A percentile compares a stretch with the other conserved stretches of the same genome.
Conservation (phyloP, 2,329 filamentous ascomycete species). For the Seiridium cupressi region DNA sequence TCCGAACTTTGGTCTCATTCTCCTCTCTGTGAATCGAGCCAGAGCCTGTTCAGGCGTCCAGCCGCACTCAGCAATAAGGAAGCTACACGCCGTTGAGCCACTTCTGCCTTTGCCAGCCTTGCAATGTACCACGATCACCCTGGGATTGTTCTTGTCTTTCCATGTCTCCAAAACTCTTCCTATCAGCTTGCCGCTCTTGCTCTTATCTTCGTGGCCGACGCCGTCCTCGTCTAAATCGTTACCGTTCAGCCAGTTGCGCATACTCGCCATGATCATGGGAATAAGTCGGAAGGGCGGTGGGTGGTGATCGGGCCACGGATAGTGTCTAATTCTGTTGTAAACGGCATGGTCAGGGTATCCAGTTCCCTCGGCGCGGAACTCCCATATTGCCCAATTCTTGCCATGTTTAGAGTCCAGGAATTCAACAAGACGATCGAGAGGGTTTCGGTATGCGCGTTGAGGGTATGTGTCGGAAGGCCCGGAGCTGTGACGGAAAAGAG, state of each 20-base stretch:
- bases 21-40: slow-evolving; percentile 67
- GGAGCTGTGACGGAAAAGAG: slow-evolving; percentile 61
- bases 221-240: slow-evolving; percentile 37
- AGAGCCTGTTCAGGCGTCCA: slow-evolving; percentile 55
- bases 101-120: slow-evolving; percentile 95
- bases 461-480: slow-evolving; percentile 89
- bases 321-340: slow-evolving; percentile 81
- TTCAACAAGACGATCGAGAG: slow-evolving; percentile 78
- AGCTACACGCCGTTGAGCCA: slow-evolving; percentile 83
- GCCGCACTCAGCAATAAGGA: slow-evolving; percentile 82
- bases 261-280: slow-evolving; percentile 84
- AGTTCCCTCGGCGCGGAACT: slow-evolving; percentile 94
- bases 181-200: slow-evolving; percentile 18
- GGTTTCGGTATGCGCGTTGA: slow-evolving; percentile 89
- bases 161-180: slow-evolving; percentile 25
- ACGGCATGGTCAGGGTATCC: slow-evolving; percentile 92
- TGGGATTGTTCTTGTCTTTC: slow-evolving; percentile 35
- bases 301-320: slow-evolving; percentile 96
- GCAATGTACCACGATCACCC: slow-evolving; percentile 91
- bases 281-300: slow-evolving; percentile 90
- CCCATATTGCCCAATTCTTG: slow-evolving; percentile 90
- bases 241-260: slow-evolving; percentile 80
- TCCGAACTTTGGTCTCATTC: slow-evolving; percentile 89
- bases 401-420: slow-evolving; percentile 87
- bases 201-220: slow-evolving; percentile 7